Percentiles rank a stretch among this genome's conserved stretches.
These are phyloP conservation scores for Schoenoplectus triqueter DNA, from an alignment of 202 grass and related monocot species.

Conservation along the genomic window DNA sequence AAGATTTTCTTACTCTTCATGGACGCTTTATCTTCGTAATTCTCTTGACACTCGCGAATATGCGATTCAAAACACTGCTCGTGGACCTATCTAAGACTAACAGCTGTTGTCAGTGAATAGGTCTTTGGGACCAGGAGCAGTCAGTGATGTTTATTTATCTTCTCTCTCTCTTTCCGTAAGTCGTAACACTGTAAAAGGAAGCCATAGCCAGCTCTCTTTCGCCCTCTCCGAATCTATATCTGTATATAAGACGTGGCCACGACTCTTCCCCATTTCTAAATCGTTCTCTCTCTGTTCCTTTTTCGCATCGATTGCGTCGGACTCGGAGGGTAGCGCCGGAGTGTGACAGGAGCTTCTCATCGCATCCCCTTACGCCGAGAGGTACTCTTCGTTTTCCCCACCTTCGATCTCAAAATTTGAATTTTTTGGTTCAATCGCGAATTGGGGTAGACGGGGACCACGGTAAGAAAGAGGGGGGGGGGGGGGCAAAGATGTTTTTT, in stretches of 20 bases:
- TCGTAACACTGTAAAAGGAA: not conserved
- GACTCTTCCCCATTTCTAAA: constrained; percentile 33
- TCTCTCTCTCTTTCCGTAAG: not conserved
- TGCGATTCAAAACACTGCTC: not conserved
- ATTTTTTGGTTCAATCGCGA: constrained; percentile 20
- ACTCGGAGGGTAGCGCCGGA: too few species aligned
- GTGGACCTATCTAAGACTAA: not conserved
- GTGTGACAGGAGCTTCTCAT: not conserved
- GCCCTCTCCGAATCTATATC: constrained; percentile 19
- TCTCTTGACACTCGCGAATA: too few species aligned
- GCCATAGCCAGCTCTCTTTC: constrained; percentile 24
- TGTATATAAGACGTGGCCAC: constrained; percentile 40
- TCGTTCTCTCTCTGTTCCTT: not conserved
- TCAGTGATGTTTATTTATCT: not conserved
- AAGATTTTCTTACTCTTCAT: not conserved
- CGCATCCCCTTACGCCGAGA: not conserved
- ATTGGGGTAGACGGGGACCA: constrained; percentile 33
- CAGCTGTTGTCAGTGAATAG: not conserved
- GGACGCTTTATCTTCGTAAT: not conserved
- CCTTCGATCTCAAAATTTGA: constrained; percentile 33
- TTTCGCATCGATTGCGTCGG: constrained; percentile 35
- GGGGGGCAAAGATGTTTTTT: not conserved
- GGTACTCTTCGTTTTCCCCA: constrained; percentile 21
- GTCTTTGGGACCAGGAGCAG: not conserved
- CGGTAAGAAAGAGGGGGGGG: not conserved